phyloP scores from a whole-genome alignment of 2,329 filamentous ascomycete species.

The Calonectria naviculata region DNA sequence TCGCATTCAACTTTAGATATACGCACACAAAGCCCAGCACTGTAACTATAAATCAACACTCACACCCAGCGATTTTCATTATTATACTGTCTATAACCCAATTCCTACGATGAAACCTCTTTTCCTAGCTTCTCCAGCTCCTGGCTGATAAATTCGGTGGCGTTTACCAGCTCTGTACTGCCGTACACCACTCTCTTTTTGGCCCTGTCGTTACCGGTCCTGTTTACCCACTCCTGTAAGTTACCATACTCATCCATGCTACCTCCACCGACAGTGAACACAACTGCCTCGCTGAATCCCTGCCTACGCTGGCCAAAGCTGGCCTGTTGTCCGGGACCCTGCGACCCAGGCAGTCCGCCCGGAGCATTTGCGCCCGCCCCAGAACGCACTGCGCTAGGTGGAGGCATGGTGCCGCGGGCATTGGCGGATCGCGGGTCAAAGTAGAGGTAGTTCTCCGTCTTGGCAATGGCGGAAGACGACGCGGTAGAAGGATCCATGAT shows the following conservation, averaged over 20 bases:
- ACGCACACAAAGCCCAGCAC: not conserved
- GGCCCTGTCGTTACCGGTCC: slow-evolving; percentile 74
- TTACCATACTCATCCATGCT: slow-evolving; percentile 99
- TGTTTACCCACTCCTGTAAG: slow-evolving; percentile 92
- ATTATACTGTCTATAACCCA: slow-evolving; percentile 29
- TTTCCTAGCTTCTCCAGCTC: slow-evolving; percentile 72
- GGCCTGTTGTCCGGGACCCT: slow-evolving; percentile 74
- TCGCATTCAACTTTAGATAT: not conserved
- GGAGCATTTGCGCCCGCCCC: slow-evolving; percentile 55
- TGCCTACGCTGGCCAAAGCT: slow-evolving; percentile 93
- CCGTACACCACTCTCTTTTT: slow-evolving; percentile 92
- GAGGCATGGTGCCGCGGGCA: slow-evolving; percentile 90
- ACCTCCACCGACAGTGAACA: slow-evolving; percentile 95
- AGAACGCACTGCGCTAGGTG: slow-evolving; percentile 71
- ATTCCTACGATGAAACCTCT: slow-evolving; percentile 58
- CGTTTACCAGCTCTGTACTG: slow-evolving; percentile 85
- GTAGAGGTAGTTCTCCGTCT: slow-evolving; percentile 96
- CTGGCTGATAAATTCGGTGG: slow-evolving; percentile 72
- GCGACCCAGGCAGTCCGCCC: slow-evolving; percentile 62
- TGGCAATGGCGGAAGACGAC: slow-evolving; percentile 90
- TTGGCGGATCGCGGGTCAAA: slow-evolving; percentile 96
- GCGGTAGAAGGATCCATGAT: slow-evolving; percentile 96
- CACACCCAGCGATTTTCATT: slow-evolving; percentile 24
- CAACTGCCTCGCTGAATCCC: slow-evolving; percentile 88
- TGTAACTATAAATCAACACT: not conserved